Base-by-base conservation (phyloP, 768 basidiomycete genomes). In the Dentipellis sp. region DNA sequence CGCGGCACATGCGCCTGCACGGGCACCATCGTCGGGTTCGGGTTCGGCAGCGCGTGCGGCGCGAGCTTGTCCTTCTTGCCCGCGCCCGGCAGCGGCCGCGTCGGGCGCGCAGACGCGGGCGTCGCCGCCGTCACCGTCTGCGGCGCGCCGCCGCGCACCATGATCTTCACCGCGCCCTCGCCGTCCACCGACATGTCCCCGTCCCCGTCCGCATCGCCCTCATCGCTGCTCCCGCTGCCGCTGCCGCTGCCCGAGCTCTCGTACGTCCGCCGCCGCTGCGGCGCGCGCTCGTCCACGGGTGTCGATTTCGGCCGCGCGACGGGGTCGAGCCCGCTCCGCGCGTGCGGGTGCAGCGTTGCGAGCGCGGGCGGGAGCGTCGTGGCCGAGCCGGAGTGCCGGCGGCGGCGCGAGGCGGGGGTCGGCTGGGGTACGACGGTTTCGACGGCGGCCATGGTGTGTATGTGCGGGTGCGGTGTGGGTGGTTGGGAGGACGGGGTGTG, bases 11-110 rank as follows among this genome's bases (percentile, higher is more conserved):
- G 83, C 2, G 90, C 90, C 64, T 89, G 88, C 0, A 90, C 77
- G 34, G 93, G 93, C 4, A 93, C 72, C 82, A 91, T 86, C 56
- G 81, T 76, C 0, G 90, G 90, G 67, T 91, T 91, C 1, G 82
- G 77, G 2, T 21, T 61, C 8, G 60, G 60, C 38, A 61, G 11
- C 42, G 16, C n/a, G 42, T 45, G 16, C 42, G 42, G 42, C n/a
- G 42, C 19, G n/a, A n/a, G 11, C n/a, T 45, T 19, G n/a, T 45
- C n/a, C 10, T 45, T 19, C 14, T 35, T 38, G 23, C 12, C 45
- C n/a, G 17, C 38, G 50, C 12, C 52, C 50, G 22, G 51, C 29
- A 10, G 37, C 36, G 21, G 56, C 23, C 36, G 36, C 9, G 50
- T 46, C 23, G 19, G 5, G n/a, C 9, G 56, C 19, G 48, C 17